These are phyloP conservation scores for Lobosporangium transversale DNA, from an alignment of 192 early-diverging fungal species.

Conservation along the genomic window DNA sequence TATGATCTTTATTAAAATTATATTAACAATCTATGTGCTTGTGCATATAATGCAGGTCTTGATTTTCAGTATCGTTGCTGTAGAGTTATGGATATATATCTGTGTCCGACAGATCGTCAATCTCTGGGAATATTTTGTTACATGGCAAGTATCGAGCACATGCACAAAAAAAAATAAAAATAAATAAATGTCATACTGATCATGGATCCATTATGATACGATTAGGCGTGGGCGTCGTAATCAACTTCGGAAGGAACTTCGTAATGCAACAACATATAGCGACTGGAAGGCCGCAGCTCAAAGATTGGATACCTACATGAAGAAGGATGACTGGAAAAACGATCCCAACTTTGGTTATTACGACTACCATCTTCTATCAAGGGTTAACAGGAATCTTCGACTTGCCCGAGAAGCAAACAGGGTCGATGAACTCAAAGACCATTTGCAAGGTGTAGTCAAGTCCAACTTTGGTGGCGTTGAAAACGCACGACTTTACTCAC, in stretches of 20 bases:
- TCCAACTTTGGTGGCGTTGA: conserved; percentile 82
- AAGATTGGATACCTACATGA: conserved; percentile 67
- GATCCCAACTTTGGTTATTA: conserved; percentile 68
- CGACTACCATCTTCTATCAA: conserved; percentile 71
- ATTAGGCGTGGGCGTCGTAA: conserved; percentile 65
- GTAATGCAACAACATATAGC: conserved; percentile 66
- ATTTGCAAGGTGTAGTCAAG: conserved; percentile 71
- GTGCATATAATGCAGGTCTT: no score
- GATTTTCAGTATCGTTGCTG: conserved; percentile 64
- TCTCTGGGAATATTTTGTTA: conserved; percentile 71
- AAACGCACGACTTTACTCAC: conserved; percentile 76
- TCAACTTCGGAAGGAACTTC: conserved; percentile 57
- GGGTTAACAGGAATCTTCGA: conserved; percentile 59
- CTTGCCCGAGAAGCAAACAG: conserved; percentile 48
- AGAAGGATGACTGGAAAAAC: conserved; percentile 79
- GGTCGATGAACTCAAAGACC: conserved; percentile 58
- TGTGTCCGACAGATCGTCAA: conserved; percentile 68
- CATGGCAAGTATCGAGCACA: conserved; percentile 63
- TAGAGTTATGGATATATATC: conserved; percentile 71
- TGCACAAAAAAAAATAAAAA: no score
- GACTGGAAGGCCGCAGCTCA: conserved; percentile 71
- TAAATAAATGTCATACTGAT: no score
- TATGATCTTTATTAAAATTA: no score
- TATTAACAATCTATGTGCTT: no score
- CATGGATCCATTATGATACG: no score